Conservation (phyloP, 352 stramenopile species). For the Peronospora belbahrii region DNA sequence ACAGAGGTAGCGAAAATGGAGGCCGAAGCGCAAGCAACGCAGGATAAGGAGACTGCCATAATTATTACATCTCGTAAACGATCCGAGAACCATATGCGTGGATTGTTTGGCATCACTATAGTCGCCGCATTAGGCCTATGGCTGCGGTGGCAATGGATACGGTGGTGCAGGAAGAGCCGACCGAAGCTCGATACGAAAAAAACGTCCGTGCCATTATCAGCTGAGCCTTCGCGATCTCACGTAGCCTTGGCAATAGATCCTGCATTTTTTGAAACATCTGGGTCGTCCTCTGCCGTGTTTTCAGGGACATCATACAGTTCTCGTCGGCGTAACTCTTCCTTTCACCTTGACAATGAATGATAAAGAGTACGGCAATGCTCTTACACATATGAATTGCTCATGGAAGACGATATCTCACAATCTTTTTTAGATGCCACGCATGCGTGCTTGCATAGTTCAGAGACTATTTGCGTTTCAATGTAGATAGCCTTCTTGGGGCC, state of each 20-base stretch:
- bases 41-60: slow-evolving; percentile 25
- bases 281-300: slow-evolving; percentile 24
- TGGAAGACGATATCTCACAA: neutral
- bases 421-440: neutral
- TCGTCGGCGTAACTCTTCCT: slow-evolving; percentile 28
- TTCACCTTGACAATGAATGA: slow-evolving; percentile 31
- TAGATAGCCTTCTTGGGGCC: too few species aligned
- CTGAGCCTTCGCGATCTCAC: slow-evolving; percentile 12
- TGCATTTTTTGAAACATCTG: slow-evolving; percentile 13
- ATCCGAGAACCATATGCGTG: slow-evolving; percentile 17
- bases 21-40: slow-evolving; percentile 27
- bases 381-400: slow-evolving; percentile 10
- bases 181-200: slow-evolving; percentile 21
- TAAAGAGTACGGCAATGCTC: neutral
- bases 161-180: slow-evolving; percentile 15
- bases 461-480: neutral
- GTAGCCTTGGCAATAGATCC: slow-evolving; percentile 18
- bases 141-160: slow-evolving; percentile 29
- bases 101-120: slow-evolving; percentile 14
- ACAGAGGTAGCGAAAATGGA: slow-evolving; percentile 47
- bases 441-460: too few species aligned
- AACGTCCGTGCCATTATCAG: slow-evolving; percentile 2
- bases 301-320: slow-evolving; percentile 16
- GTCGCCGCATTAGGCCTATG: slow-evolving; percentile 22
- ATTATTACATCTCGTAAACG: slow-evolving; percentile 19